Evolutionary conservation across 768 basidiomycete species (phyloP).

Genomic region (Pleurotus pulmonarius): DNA sequence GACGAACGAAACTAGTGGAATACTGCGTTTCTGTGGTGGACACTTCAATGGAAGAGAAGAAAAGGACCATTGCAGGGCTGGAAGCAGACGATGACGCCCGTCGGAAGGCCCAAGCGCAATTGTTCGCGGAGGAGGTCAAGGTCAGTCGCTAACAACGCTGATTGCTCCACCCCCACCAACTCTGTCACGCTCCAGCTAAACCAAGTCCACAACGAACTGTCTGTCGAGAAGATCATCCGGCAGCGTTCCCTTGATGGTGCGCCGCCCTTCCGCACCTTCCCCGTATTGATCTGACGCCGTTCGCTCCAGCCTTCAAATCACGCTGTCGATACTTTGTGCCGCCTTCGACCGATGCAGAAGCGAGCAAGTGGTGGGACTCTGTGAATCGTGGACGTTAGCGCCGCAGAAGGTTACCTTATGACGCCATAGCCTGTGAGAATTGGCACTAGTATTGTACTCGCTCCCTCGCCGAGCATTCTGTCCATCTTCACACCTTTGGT

Average conservation of each 20-base stretch:
- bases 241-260: constrained; percentile 68
- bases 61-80: constrained; percentile 36
- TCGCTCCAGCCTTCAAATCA: constrained; percentile 60
- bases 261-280: constrained; percentile 14
- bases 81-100: constrained; percentile 28
- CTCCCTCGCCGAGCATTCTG: background rate
- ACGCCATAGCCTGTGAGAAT: constrained; percentile 5
- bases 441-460: background rate
- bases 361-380: constrained; percentile 52
- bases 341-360: constrained; percentile 54
- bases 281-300: background rate
- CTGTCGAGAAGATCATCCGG: constrained; percentile 69
- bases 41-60: constrained; percentile 55
- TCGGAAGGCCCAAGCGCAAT: constrained; percentile 49
- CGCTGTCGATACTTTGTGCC: constrained; percentile 80
- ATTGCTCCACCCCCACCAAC: too few species aligned
- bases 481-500: constrained; percentile 6
- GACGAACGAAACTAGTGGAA: constrained; percentile 66
- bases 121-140: constrained; percentile 70
- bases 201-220: constrained; percentile 72
- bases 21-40: constrained; percentile 76
- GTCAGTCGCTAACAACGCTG: constrained; percentile 30
- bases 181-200: constrained; percentile 42
- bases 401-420: background rate
- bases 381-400: constrained; percentile 15